phyloP scores from a whole-genome alignment of 495 filamentous ascomycete genomes.

The Aspergillus avenaceus region DNA sequence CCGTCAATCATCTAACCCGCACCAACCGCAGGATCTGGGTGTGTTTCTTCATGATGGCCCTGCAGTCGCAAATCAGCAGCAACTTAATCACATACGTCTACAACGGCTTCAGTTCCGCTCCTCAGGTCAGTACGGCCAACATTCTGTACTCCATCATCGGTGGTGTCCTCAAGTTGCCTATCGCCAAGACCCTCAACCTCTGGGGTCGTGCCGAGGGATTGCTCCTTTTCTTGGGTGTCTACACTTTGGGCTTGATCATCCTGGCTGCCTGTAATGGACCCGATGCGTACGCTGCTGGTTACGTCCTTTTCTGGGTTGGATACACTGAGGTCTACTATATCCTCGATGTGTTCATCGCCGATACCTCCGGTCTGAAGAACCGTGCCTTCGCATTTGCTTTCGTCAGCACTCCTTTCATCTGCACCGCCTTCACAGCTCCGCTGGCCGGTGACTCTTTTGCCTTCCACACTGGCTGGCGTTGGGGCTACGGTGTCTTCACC shows the following conservation, averaged over 20 bases:
- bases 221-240: slow-evolving; percentile 33
- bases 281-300: slow-evolving; percentile 44
- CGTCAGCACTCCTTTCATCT: slow-evolving; percentile 60
- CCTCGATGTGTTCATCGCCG: slow-evolving; percentile 60
- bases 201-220: slow-evolving; percentile 59
- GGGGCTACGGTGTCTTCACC: slow-evolving; percentile 59
- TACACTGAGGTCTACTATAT: slow-evolving; percentile 56
- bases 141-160: slow-evolving; percentile 50
- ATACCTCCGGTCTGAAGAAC: slow-evolving; percentile 61
- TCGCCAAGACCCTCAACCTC: slow-evolving; percentile 64
- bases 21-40: slow-evolving; percentile 36
- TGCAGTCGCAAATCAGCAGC: slow-evolving; percentile 31
- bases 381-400: slow-evolving; percentile 60
- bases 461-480: slow-evolving; percentile 53
- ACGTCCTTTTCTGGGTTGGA: slow-evolving; percentile 55
- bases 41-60: slow-evolving; percentile 38
- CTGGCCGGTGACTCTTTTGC: slow-evolving; percentile 40
- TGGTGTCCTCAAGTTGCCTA: slow-evolving; percentile 60
- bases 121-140: slow-evolving; percentile 32
- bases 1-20: background rate
- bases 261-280: slow-evolving; percentile 47
- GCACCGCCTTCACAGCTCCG: slow-evolving; percentile 43
- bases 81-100: slow-evolving; percentile 29
- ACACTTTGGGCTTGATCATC: slow-evolving; percentile 43
- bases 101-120: slow-evolving; percentile 25